A percentile compares a stretch with the other conserved stretches of the same genome.
These are phyloP conservation scores for Dillenia turbinata DNA, from an alignment of 164 flowering plant species.

Conservation along the genomic window DNA sequence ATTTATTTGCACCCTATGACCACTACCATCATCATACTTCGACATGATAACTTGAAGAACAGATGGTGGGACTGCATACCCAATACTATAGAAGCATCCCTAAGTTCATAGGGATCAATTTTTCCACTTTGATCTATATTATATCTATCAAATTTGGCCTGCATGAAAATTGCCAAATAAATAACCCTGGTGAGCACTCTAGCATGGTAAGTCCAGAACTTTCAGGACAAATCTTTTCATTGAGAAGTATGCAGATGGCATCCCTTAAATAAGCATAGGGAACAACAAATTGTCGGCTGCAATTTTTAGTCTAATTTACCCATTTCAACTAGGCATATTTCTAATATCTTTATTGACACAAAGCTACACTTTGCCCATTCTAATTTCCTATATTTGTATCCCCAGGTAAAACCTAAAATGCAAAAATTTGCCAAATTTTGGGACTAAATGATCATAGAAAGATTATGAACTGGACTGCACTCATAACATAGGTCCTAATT, in stretches of 20 bases:
- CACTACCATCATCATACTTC: slow-evolving; percentile 38
- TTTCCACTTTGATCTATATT: slow-evolving; percentile 81
- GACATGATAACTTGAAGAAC: slow-evolving; percentile 52
- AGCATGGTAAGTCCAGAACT: background rate
- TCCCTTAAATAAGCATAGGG: background rate
- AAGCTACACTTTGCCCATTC: too few species aligned
- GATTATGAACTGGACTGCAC: too few species aligned
- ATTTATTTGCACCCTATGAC: slow-evolving; percentile 30
- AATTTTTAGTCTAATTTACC: too few species aligned
- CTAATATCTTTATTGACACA: too few species aligned
- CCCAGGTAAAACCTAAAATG: too few species aligned
- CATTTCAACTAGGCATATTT: too few species aligned
- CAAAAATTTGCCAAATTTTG: too few species aligned
- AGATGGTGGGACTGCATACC: slow-evolving; percentile 47
- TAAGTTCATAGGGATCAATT: slow-evolving; percentile 46
- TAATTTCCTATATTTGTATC: too few species aligned
- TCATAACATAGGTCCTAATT: too few species aligned
- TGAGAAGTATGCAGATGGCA: background rate
- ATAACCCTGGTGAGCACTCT: background rate
- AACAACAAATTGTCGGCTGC: background rate
- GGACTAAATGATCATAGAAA: too few species aligned
- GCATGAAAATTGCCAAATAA: slow-evolving; percentile 5
- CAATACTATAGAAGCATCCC: slow-evolving; percentile 51
- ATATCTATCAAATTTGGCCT: slow-evolving; percentile 72
- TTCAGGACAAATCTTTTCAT: background rate